Evolutionary conservation across 2,329 filamentous ascomycete species (phyloP).

Genomic region (Immersiporthe knoxdaviesiana): DNA sequence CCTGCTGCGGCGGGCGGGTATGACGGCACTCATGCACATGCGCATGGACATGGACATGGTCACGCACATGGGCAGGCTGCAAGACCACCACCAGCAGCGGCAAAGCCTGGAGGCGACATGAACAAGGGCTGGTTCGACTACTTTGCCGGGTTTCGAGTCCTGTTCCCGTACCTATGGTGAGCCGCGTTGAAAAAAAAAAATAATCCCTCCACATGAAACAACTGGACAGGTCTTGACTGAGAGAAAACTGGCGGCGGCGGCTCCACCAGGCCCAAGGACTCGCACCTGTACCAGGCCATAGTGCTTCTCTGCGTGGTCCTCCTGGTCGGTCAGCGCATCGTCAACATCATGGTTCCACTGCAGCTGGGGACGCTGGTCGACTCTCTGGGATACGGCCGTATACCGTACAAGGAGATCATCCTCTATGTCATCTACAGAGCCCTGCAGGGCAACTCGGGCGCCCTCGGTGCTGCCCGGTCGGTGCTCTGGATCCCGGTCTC

Average conservation of each 20-base stretch:
- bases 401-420: constrained; percentile 47
- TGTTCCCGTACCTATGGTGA: constrained; percentile 51
- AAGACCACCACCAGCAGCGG: constrained; percentile 28
- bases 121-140: constrained; percentile 50
- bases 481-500: constrained; percentile 54
- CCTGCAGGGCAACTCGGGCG: constrained; percentile 51
- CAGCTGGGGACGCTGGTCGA: constrained; percentile 48
- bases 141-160: constrained; percentile 47
- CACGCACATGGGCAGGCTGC: constrained; percentile 37
- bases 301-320: constrained; percentile 47
- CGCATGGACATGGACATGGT: constrained; percentile 12
- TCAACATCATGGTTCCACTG: constrained; percentile 49
- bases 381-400: constrained; percentile 43
- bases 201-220: constrained; percentile 25
- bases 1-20: constrained; percentile 32
- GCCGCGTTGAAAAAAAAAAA: background rate
- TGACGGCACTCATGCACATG: constrained; percentile 11
- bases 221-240: background rate
- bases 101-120: constrained; percentile 36
- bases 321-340: constrained; percentile 46
- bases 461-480: constrained; percentile 45
- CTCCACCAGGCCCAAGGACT: constrained; percentile 46
- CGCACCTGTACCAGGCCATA: constrained; percentile 44
- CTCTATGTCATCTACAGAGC: constrained; percentile 49
- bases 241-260: too few relatives aligned